phyloP scores from a whole-genome alignment of 2,329 filamentous ascomycete genomes.

The Aspergillus udagawae region DNA sequence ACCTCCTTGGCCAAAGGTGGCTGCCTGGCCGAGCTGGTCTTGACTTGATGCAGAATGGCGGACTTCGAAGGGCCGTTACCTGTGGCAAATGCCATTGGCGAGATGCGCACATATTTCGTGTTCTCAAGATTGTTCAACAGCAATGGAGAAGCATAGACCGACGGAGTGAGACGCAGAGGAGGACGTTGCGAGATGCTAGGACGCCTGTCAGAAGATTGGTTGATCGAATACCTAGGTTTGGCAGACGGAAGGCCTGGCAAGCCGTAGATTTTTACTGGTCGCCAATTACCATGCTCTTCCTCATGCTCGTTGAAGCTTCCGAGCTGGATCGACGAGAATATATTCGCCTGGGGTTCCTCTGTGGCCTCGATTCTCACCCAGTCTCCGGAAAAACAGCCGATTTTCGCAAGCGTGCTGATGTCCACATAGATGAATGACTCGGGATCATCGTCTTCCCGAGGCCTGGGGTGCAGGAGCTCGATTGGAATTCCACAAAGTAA shows the following conservation, averaged over 20 bases:
- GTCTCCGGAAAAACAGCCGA: conserved; percentile 95
- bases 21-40: conserved; percentile 41
- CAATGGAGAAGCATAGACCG: conserved; percentile 76
- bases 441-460: conserved; percentile 78
- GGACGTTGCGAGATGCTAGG: conserved; percentile 53
- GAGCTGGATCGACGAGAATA: conserved; percentile 64
- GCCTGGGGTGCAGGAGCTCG: conserved; percentile 80
- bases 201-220: conserved; percentile 46
- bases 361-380: conserved; percentile 85
- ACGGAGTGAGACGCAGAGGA: conserved; percentile 50
- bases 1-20: conserved; percentile 70
- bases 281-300: conserved; percentile 67
- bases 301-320: conserved; percentile 41
- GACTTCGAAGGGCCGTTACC: conserved; percentile 49
- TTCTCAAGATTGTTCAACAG: conserved; percentile 80
- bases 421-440: conserved; percentile 86
- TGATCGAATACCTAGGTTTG: conserved; percentile 55
- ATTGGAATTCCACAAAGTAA: conserved; percentile 68
- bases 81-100: conserved; percentile 48
- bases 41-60: conserved; percentile 52
- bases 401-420: conserved; percentile 75
- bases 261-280: conserved; percentile 83
- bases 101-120: conserved; percentile 73
- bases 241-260: conserved; percentile 62
- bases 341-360: conserved; percentile 58